These are phyloP conservation scores for Fusarium tuaranense DNA, from an alignment of 2,329 filamentous ascomycete genomes.

Conservation along the genomic window DNA sequence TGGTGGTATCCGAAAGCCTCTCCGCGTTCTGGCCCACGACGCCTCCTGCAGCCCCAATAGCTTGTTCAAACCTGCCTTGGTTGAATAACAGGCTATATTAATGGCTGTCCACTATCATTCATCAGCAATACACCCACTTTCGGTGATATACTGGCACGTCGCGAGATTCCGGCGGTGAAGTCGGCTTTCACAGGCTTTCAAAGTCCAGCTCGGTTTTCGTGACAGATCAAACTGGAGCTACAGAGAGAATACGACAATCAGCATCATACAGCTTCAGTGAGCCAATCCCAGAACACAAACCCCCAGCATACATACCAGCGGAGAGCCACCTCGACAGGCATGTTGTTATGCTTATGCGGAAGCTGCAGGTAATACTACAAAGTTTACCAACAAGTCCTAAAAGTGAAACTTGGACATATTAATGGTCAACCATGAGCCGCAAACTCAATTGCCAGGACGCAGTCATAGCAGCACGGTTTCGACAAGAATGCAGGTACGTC, in stretches of 20 bases:
- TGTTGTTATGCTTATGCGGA: background rate
- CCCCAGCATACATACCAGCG: background rate
- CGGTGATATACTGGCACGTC: conserved; percentile 23
- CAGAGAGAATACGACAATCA: conserved; percentile 17
- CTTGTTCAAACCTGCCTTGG: conserved; percentile 19
- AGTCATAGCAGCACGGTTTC: background rate
- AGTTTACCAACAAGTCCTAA: background rate
- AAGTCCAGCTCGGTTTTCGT: conserved; percentile 12
- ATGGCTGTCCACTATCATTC: conserved; percentile 31
- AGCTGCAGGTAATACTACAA: background rate
- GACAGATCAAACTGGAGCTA: conserved; percentile 4
- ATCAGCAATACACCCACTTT: conserved; percentile 35
- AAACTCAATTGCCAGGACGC: conserved; percentile 5
- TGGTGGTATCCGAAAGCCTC: conserved; percentile 23
- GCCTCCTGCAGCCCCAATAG: conserved; percentile 30
- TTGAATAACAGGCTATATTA: background rate
- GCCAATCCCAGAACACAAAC: background rate
- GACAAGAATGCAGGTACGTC: conserved; percentile 24
- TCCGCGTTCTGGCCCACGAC: conserved; percentile 25
- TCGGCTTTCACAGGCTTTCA: conserved; percentile 8
- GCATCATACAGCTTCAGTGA: background rate
- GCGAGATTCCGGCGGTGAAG: conserved; percentile 42
- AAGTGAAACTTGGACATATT: background rate
- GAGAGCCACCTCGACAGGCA: background rate
- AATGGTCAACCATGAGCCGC: conserved; percentile 7